A percentile compares a stretch with the other conserved stretches of the same genome.
These are phyloP conservation scores for Keithomyces neogunnii DNA, from an alignment of 2,329 filamentous ascomycete genomes.

Conservation along the genomic window DNA sequence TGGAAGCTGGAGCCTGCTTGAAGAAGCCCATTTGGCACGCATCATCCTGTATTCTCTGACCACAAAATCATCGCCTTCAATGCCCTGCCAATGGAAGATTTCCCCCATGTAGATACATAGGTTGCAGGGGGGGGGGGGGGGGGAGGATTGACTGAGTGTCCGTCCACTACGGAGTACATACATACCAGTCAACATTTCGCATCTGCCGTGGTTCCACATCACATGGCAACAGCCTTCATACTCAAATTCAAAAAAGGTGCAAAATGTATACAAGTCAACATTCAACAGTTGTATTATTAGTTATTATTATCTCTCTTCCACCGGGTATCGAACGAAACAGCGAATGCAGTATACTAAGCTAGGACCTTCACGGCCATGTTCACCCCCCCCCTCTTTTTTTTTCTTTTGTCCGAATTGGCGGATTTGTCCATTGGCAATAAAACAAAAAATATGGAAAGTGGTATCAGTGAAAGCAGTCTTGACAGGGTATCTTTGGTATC, in stretches of 20 bases:
- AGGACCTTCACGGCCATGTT: conserved; percentile 4
- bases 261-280: conserved; percentile 15
- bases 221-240: not conserved
- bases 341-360: conserved; percentile 18
- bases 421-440: conserved; percentile 9
- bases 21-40: too few species aligned
- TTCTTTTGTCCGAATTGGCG: conserved; percentile 13
- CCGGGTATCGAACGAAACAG: conserved; percentile 32
- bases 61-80: too few species aligned
- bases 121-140: too few species aligned
- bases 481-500: conserved; percentile 46
- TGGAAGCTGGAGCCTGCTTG: too few species aligned
- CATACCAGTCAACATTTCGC: too few species aligned
- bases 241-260: not conserved
- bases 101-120: too few species aligned
- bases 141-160: too few species aligned
- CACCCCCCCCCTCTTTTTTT: not conserved
- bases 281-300: conserved; percentile 34
- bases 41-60: too few species aligned
- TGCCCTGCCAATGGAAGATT: too few species aligned
- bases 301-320: conserved; percentile 32
- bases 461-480: conserved; percentile 40
- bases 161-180: too few species aligned
- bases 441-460: conserved; percentile 27
- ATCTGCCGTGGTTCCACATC: not conserved